phyloP scores from a whole-genome alignment of 2,329 filamentous ascomycete species.

The Botrytis fragariae region DNA sequence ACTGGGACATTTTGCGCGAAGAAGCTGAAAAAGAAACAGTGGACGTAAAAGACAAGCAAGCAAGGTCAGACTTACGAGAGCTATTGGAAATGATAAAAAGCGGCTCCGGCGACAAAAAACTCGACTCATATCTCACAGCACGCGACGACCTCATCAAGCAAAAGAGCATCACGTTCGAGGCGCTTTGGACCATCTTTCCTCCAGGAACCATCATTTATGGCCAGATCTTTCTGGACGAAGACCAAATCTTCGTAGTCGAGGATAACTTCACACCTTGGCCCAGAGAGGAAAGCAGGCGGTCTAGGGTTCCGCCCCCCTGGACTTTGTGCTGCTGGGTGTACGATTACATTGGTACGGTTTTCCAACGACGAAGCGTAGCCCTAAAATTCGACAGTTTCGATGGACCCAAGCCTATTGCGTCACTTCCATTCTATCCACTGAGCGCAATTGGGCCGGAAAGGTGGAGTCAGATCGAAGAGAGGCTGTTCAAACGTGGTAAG shows the following conservation, averaged over 20 bases:
- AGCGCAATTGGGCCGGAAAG: not conserved
- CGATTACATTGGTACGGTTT: not conserved
- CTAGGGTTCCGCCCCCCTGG: not conserved
- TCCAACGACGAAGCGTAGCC: not conserved
- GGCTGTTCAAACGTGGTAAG: not conserved
- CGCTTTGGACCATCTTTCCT: constrained; percentile 7
- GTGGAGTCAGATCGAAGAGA: no score
- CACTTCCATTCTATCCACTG: not conserved
- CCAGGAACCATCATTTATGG: not conserved
- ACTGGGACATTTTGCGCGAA: not conserved
- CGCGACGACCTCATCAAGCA: not conserved
- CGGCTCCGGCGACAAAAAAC: not conserved
- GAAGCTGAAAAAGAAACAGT: not conserved
- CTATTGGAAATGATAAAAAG: not conserved
- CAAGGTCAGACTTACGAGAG: not conserved
- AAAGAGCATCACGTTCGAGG: not conserved
- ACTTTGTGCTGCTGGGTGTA: not conserved
- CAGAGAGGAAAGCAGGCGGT: not conserved
- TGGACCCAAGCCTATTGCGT: not conserved
- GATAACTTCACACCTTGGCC: not conserved
- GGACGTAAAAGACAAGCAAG: no score
- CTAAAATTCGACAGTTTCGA: not conserved
- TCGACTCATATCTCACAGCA: not conserved
- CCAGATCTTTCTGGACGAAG: not conserved
- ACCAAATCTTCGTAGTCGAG: not conserved